Evolutionary conservation across 1,139 yeast species (phyloP), one percentile per base, ranked within the genome.

Genomic region (Debaryomycetaceae sp.): DNA sequence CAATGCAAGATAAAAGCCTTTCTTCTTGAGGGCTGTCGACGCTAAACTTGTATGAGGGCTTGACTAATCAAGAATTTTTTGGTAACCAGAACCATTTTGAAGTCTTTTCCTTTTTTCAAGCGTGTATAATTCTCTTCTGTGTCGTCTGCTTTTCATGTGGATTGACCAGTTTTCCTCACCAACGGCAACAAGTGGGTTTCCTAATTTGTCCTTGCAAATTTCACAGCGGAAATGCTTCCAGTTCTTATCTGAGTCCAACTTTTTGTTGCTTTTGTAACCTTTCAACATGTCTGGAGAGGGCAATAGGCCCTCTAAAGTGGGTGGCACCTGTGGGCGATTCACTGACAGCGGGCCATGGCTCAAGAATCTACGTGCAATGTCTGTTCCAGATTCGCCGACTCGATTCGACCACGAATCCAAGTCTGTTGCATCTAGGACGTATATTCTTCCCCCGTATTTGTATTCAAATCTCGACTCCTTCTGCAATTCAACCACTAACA

Each of bases 171-270:
- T 85, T 4, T 76, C 78, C 42, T 82, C 81, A 0, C 97, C 98
- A 6, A 93, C 83, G 1, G 87, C 76, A 0, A 87, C 76, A 22
- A 86, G 63, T 0, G 79, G 76, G 6, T 77, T 67, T 2, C 83
- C 84, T 4, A 74, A 68, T 36, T 70, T 67, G 52, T 80, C 83
- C n/a, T 65, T 66, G 59, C 99, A 93, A 1, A 74, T 63, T 0
- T 78, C 78, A 60, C 99, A 93, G 9, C 65, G 65, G 52, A 68
- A 79, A 49, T 89, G 95, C 45, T 78, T 74, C 95, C 96, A 87
- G 50, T 83, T 66, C 5, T 52, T 71, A 24, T 58, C 70, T 5
- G 76, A 62, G 4, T 67, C 72, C 7, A 71, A 37, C 17, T 57
- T 57, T 50, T 72, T 68, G 54, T 73, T 72, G 52, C 76, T 70